Evolutionary conservation across 73 alveolate genomes (phyloP).

Genomic region (Paraurostyla sp.): DNA sequence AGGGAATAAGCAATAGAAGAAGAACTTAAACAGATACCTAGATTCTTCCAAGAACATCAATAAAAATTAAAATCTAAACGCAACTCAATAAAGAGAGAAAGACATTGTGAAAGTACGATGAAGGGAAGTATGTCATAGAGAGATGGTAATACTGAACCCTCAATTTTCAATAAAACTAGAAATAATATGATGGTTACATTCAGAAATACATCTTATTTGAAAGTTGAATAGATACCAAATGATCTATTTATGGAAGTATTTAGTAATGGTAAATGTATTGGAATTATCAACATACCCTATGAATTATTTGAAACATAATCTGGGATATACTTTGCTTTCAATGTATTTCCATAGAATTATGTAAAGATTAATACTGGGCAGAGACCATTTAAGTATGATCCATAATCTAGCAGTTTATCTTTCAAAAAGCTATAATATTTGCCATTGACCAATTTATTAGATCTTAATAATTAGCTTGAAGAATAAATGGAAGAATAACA

Average conservation of each 20-base stretch:
- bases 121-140: too few species aligned
- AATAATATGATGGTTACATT: too few species aligned
- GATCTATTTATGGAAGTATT: slow-evolving; percentile 27
- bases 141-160: too few species aligned
- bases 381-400: slow-evolving; percentile 25
- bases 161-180: too few species aligned
- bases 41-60: too few species aligned
- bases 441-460: neutral
- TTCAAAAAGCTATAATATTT: slow-evolving; percentile 1
- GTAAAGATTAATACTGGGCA: neutral
- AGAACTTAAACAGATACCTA: too few species aligned
- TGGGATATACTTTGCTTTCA: slow-evolving; percentile 20
- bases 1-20: too few species aligned
- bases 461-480: neutral
- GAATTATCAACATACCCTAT: neutral
- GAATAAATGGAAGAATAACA: neutral
- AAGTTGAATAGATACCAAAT: neutral
- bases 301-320: neutral
- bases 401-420: neutral
- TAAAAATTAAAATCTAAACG: too few species aligned
- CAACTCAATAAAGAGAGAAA: too few species aligned
- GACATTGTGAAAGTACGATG: too few species aligned
- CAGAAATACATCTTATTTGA: too few species aligned
- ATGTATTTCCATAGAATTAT: slow-evolving; percentile 13
- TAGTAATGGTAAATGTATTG: slow-evolving; percentile 28